Conservation (phyloP, 495 filamentous ascomycete species). For the Echria macrotheca region DNA sequence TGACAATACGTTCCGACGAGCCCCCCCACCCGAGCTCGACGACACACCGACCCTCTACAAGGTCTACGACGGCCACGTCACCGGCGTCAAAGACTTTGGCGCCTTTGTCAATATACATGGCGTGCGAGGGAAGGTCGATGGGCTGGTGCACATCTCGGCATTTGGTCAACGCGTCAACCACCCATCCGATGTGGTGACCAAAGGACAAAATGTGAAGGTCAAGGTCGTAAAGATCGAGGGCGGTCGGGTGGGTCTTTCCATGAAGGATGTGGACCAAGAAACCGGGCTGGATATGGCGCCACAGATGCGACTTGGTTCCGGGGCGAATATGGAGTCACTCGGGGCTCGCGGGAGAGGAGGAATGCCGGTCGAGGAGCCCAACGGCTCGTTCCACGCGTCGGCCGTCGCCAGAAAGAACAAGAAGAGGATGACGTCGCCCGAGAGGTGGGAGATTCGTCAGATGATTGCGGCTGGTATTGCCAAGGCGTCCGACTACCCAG, state of each 20-base stretch:
- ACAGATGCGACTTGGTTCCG: constrained; percentile 75
- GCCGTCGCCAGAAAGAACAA: constrained; percentile 47
- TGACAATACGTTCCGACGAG: constrained; percentile 62
- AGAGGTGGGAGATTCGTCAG: constrained; percentile 95
- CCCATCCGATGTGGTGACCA: constrained; percentile 77
- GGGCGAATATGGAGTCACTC: constrained; percentile 82
- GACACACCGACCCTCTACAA: constrained; percentile 78
- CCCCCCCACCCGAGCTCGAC: constrained; percentile 72
- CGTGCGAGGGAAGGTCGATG: constrained; percentile 83
- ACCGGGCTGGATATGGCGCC: constrained; percentile 82
- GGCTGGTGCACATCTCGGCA: constrained; percentile 93
- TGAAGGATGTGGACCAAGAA: constrained; percentile 95
- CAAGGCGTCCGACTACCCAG: constrained; percentile 86
- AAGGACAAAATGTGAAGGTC: constrained; percentile 82
- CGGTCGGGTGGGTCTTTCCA: constrained; percentile 75
- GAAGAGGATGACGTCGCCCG: constrained; percentile 92
- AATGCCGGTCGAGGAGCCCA: constrained; percentile 6
- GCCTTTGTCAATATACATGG: constrained; percentile 90
- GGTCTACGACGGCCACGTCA: constrained; percentile 83
- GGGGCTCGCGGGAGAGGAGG: constrained; percentile 61
- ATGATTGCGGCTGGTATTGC: constrained; percentile 91
- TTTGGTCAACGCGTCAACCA: constrained; percentile 88
- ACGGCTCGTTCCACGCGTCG: constrained; percentile 34
- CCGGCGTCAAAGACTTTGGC: constrained; percentile 90
- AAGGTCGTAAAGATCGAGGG: constrained; percentile 87